phyloP scores from a whole-genome alignment of 2,329 filamentous ascomycete genomes.

The Metarhizium brunneum region DNA sequence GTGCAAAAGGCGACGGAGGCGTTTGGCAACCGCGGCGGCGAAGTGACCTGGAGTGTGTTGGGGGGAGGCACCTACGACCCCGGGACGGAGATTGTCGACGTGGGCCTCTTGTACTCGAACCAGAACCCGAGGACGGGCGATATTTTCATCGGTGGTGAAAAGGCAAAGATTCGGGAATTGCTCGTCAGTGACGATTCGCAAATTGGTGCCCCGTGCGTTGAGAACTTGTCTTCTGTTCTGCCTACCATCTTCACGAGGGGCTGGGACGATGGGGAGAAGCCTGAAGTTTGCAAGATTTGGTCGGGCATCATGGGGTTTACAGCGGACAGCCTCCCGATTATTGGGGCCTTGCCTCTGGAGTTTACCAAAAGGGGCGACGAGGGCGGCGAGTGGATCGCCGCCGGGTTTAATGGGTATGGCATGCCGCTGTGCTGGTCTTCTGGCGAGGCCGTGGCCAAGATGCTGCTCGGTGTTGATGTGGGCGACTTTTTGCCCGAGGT shows the following conservation, averaged over 20 bases:
- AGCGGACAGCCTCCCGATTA: constrained; percentile 35
- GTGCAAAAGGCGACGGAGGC: no score
- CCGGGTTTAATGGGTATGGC: constrained; percentile 38
- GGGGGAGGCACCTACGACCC: constrained; percentile 35
- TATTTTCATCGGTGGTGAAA: constrained; percentile 44
- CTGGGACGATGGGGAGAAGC: constrained; percentile 16
- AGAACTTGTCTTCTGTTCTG: constrained; percentile 26
- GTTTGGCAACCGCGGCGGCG: no score
- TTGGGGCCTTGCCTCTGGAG: constrained; percentile 30
- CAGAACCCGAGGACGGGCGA: constrained; percentile 23
- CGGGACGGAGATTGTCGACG: constrained; percentile 23
- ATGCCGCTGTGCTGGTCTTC: constrained; percentile 42
- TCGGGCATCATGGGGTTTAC: constrained; percentile 36
- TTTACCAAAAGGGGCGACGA: constrained; percentile 8
- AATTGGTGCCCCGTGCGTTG: constrained; percentile 22
- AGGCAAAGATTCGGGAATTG: constrained; percentile 25
- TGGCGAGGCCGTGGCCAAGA: constrained; percentile 26
- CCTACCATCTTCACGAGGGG: constrained; percentile 25
- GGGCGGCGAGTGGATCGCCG: constrained; percentile 35
- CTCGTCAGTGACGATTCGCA: constrained; percentile 34
- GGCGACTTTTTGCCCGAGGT: constrained; percentile 11
- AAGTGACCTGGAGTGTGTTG: no score
- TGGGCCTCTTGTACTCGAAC: constrained; percentile 14
- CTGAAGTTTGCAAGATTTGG: constrained; percentile 32
- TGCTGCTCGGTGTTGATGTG: constrained; percentile 15